Base-by-base conservation (phyloP, 345 rosid genomes). In the Cardamine resedifolia region DNA sequence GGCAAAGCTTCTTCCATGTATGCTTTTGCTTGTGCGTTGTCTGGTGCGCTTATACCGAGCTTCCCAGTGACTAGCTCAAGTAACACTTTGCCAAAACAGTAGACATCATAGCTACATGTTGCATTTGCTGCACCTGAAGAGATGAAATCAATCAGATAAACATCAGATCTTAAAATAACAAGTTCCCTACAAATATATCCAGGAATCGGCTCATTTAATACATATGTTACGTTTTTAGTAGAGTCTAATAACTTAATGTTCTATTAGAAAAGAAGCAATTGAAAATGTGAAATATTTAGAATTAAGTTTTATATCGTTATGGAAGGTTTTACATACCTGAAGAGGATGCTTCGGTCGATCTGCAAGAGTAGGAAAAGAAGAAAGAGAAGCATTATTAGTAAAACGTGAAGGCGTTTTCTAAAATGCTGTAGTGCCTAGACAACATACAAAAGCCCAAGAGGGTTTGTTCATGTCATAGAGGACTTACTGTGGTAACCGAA, bases 1-100 rank as follows among this genome's bases (percentile, higher is more conserved):
- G 85, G 91, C 36, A 92, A 73, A 2, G 81, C 87, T 84, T 88
- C 91, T 19, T 92, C 98, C 64, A 89, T 72, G 81, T 82, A 85
- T 47, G 84, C 97, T 80, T 85, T 92, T 50, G 78, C 70, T 48
- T 84, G 80, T 31, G 84, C 71, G 15, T 90, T 91, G 16, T 92
- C 92, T 47, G 76, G 83, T 10, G 86, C 80, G 45, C 98, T 88
- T 6, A 88, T 86, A 33, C 97, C 98, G n/a, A 96, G 80, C 78
- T 84, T 96, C 15, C 99, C 99, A 0, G 99, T 96, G 36, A 96
- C 98, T 73, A 96, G 83, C 84, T 90, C 98, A 8, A 96, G 92
- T 64, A 96, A 78, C 45, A 96, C 98, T 82, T 90, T 92, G 64
- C 99, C 99, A 12, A 96, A 96, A 80, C 99, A 90, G 83, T 86